Percentiles rank a stretch among this genome's conserved stretches.
These are phyloP conservation scores for Rosa persica DNA, from an alignment of 306 rosid genomes.

Conservation along the genomic window DNA sequence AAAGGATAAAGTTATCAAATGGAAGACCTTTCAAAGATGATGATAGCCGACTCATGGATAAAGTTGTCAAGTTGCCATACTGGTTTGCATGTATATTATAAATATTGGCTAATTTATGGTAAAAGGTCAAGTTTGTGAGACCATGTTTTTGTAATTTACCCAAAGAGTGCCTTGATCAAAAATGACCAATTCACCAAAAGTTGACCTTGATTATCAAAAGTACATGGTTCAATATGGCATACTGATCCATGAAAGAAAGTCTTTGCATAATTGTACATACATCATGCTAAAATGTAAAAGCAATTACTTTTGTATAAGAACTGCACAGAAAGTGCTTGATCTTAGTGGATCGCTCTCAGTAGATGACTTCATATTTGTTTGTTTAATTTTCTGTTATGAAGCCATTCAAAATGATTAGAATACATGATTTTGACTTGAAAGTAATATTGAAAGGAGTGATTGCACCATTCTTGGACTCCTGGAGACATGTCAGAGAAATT, in stretches of 20 bases:
- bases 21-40: background rate
- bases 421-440: too few species aligned
- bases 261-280: background rate
- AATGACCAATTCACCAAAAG: background rate
- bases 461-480: background rate
- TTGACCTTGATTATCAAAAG: too few species aligned
- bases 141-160: background rate
- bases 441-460: background rate
- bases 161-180: background rate
- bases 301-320: too few species aligned
- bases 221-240: too few species aligned
- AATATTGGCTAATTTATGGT: background rate
- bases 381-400: too few species aligned
- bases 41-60: background rate
- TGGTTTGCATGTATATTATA: background rate
- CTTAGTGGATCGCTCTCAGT: too few species aligned
- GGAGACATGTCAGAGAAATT: too few species aligned
- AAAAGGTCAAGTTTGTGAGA: background rate
- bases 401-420: background rate
- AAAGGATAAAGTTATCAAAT: background rate
- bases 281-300: too few species aligned
- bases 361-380: too few species aligned
- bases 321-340: too few species aligned
- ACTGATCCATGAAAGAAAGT: too few species aligned
- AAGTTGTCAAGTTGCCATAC: background rate